Evolutionary conservation across 1,284 basidiomycete genomes (phyloP).

Genomic region (Microbotryum violaceum): DNA sequence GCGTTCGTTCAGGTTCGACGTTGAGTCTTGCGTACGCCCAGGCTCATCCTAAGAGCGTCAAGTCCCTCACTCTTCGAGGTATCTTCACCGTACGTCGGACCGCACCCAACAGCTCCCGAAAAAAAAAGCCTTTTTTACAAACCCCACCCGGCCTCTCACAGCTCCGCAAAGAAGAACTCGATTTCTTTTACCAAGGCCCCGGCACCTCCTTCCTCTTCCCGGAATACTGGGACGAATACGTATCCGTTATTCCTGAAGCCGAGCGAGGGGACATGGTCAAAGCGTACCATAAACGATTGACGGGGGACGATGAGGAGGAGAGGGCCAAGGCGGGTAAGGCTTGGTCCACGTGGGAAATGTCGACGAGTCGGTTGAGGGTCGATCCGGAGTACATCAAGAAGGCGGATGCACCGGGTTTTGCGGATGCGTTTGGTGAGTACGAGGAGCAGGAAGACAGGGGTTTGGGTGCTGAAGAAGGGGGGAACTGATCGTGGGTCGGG

Average conservation of each 20-base stretch:
- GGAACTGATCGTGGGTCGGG: background rate
- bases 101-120: background rate
- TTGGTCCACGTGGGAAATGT: conserved; percentile 90
- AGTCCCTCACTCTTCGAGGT: conserved; percentile 74
- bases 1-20: conserved; percentile 64
- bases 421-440: conserved; percentile 49
- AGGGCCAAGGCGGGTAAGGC: conserved; percentile 68
- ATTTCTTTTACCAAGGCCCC: conserved; percentile 70
- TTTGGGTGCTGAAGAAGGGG: too few species aligned
- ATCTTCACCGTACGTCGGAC: conserved; percentile 73
- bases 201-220: conserved; percentile 57
- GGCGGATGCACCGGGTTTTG: conserved; percentile 58
- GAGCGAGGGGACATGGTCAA: conserved; percentile 70
- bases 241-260: conserved; percentile 67
- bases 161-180: conserved; percentile 54
- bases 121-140: background rate
- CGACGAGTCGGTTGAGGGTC: conserved; percentile 63
- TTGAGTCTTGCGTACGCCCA: conserved; percentile 82
- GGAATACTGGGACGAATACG: conserved; percentile 70
- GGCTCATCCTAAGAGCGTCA: conserved; percentile 71
- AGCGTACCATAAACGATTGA: conserved; percentile 77
- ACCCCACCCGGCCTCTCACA: background rate
- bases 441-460: background rate
- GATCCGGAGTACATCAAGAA: conserved; percentile 62
- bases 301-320: conserved; percentile 60